Percentiles rank a stretch among this genome's conserved stretches.
phyloP scores from a whole-genome alignment of 768 basidiomycete species.

The Tylopilus cervinicoccineus region DNA sequence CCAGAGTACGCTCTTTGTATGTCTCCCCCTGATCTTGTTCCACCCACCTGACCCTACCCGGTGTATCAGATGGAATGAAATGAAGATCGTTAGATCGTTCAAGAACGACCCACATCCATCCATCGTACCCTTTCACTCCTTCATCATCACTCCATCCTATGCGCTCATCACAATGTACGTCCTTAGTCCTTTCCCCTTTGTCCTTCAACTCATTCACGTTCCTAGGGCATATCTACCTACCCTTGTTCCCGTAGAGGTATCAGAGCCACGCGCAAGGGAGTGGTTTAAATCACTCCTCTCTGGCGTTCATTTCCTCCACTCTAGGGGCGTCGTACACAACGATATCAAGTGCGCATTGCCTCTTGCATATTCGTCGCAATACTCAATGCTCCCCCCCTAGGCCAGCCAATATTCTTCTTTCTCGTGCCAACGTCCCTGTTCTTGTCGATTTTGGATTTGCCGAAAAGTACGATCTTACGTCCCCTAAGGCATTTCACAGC shows the following conservation, averaged over 20 bases:
- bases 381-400: conserved; percentile 34
- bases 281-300: conserved; percentile 85
- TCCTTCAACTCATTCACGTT: conserved; percentile 8
- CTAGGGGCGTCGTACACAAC: conserved; percentile 83
- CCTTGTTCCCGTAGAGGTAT: conserved; percentile 84
- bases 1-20: conserved; percentile 84
- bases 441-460: conserved; percentile 98
- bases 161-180: conserved; percentile 91
- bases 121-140: conserved; percentile 89
- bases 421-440: conserved; percentile 72
- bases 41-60: neutral
- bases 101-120: conserved; percentile 86
- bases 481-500: conserved; percentile 69
- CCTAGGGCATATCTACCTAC: conserved; percentile 82
- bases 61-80: conserved; percentile 85
- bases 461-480: conserved; percentile 69
- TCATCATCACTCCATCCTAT: conserved; percentile 88
- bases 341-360: conserved; percentile 75
- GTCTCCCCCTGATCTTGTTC: conserved; percentile 24
- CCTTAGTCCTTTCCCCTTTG: neutral
- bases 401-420: conserved; percentile 91
- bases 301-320: conserved; percentile 80
- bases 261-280: conserved; percentile 67
- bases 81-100: conserved; percentile 89
- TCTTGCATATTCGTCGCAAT: neutral